Base-by-base conservation (phyloP, 805 yeast species). In the Ascoidea rubescens region DNA sequence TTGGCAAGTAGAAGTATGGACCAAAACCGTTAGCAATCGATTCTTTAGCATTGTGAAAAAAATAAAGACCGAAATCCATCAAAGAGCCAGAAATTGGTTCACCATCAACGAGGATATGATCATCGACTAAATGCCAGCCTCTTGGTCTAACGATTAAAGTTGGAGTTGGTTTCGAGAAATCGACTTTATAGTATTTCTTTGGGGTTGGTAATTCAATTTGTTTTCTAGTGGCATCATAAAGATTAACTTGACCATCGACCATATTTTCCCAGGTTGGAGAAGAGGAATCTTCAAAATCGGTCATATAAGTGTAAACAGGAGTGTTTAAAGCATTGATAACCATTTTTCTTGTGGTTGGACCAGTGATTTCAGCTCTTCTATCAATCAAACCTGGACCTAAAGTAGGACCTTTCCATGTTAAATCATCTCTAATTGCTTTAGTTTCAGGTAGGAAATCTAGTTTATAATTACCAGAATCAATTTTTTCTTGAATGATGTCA, bases 51-150 rank as follows among this genome's bases (percentile, higher is more conserved):
- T 79, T 82, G 71, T 82, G 80, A 77, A 67, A 82, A 65, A 82
- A 82, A 70, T 79, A 82, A 55, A 82, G 65, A 52, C 84, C 87
- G 67, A 82, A 82, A 67, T 82, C 88, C 58, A 82, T 80, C 55
- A 82, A 69, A 54, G 79, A 78, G 44, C 85, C 88, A 37, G 81
- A 68, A 51, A 82, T 73, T 49, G 84, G 82, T 69, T 78, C 78
- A 51, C 85, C 86, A 59, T 82, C 87, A 55, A 82, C 82, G 47
- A 69, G 57, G 55, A 82, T 73, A 62, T 82, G 87, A 66, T 72
- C 76, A 67, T 82, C 88, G 31, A 71, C 75, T 62, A 82, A 71
- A 67, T 82, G 87, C 87, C 87, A 82, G 56, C 88, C 88, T 63
- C 88, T 77, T 17, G 79, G 78, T 46, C 79, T 68, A 49, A 73